Percentiles rank a stretch among this genome's conserved stretches.
Evolutionary conservation across 2,329 filamentous ascomycete species (phyloP).

Genomic region (Exophiala dermatitidis): DNA sequence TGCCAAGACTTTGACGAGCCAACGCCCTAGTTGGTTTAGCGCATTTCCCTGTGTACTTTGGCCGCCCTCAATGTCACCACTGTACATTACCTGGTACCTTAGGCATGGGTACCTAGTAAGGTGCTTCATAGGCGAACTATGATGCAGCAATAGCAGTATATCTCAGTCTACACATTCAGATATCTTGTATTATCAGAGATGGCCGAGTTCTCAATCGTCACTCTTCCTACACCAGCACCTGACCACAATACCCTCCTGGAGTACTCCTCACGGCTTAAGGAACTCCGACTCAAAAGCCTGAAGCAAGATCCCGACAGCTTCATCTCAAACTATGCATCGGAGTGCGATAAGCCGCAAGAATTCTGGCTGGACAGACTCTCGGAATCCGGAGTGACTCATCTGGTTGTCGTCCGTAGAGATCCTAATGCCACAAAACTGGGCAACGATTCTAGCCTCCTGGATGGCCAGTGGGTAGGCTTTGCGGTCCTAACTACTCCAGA

Average conservation of each 20-base stretch:
- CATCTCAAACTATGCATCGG: constrained; percentile 29
- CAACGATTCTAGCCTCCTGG: not conserved
- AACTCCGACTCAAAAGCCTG: constrained; percentile 28
- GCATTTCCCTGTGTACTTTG: not conserved
- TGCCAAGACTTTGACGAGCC: constrained; percentile 1
- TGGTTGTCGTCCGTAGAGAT: constrained; percentile 25
- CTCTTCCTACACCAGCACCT: constrained; percentile 7
- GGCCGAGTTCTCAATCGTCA: constrained; percentile 12
- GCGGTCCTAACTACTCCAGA: constrained; percentile 28
- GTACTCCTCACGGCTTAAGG: constrained; percentile 18
- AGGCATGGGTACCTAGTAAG: no score
- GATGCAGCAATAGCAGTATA: no score
- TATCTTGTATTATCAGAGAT: not conserved
- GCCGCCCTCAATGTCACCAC: no score
- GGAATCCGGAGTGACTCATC: constrained; percentile 28
- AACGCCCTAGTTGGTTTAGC: not conserved
- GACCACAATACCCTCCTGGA: constrained; percentile 13
- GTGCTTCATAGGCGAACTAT: no score
- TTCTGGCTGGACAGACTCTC: constrained; percentile 30
- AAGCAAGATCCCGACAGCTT: constrained; percentile 29
- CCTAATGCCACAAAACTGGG: not conserved
- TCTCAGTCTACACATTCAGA: no score
- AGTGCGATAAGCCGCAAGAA: constrained; percentile 26
- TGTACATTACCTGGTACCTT: no score
- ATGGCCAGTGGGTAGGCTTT: constrained; percentile 31